phyloP scores from a whole-genome alignment of 768 basidiomycete species.

The Podaxis sp. region DNA sequence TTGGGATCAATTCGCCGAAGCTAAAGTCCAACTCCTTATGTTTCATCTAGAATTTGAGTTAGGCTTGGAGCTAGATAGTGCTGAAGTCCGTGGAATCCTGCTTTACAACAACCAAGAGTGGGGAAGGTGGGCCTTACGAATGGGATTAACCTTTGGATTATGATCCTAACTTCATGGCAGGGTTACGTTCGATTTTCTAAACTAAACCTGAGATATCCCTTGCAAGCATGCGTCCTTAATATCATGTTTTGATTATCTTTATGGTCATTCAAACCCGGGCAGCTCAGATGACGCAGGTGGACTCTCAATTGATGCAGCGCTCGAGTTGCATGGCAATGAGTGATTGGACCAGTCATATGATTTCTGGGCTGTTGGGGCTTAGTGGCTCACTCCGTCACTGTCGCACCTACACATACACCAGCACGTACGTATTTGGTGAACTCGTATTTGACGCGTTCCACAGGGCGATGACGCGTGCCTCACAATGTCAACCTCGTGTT shows the following conservation, averaged over 20 bases:
- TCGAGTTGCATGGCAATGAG: not conserved
- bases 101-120: conserved; percentile 76
- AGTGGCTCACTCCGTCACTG: conserved; percentile 21
- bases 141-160: not conserved
- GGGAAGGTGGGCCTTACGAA: conserved; percentile 56
- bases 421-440: not conserved
- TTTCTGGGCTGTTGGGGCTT: conserved; percentile 6
- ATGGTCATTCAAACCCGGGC: not conserved
- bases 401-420: conserved; percentile 26
- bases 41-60: conserved; percentile 70
- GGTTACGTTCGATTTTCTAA: conserved; percentile 49
- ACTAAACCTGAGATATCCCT: conserved; percentile 22
- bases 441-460: not conserved
- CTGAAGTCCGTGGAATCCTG: conserved; percentile 81
- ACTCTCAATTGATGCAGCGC: conserved; percentile 12
- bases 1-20: not conserved
- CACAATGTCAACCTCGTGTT: not conserved
- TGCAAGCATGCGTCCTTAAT: not conserved
- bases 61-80: conserved; percentile 80
- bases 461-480: not conserved
- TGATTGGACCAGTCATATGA: conserved; percentile 16
- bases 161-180: conserved; percentile 22
- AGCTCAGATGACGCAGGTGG: conserved; percentile 1
- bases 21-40: not conserved
- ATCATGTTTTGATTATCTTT: not conserved